Base-by-base conservation (phyloP, 768 basidiomycete species). In the Filobasidium wieringae region DNA sequence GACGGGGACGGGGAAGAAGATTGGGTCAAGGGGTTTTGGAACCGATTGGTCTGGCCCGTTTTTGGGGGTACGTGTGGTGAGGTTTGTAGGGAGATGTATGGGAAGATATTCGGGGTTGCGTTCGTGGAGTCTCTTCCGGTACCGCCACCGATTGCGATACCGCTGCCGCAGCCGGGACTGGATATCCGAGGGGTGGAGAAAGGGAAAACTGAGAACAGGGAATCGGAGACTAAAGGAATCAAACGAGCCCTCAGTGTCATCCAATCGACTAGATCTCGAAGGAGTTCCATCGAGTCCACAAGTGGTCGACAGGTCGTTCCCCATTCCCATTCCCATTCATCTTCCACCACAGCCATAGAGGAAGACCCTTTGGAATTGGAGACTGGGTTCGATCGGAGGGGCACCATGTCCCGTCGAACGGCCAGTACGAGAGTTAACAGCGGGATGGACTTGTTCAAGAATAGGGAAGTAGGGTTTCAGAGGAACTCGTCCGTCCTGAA, bases 371-470 rank as follows among this genome's bases (percentile, higher is more conserved):
- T n/a, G n/a, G n/a, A n/a, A n/a, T n/a, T n/a, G n/a, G n/a, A n/a
- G n/a, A n/a, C n/a, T n/a, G n/a, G n/a, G n/a, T n/a, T n/a, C n/a
- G n/a, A n/a, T n/a, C n/a, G n/a, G n/a, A n/a, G n/a, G n/a, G n/a
- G n/a, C n/a, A n/a, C n/a, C n/a, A n/a, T n/a, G n/a, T n/a, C n/a
- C n/a, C n/a, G n/a, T n/a, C n/a, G n/a, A n/a, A n/a, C n/a, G n/a
- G n/a, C n/a, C n/a, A n/a, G n/a, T n/a, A n/a, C 43, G 5, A 47
- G 40, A 45, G 39, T 41, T 14, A 62, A 66, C 29, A 70, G 67
- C 50, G 64, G 67, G 24, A 68, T 65, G 39, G 64, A 67, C 36
- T 50, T 72, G 34, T 72, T 72, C 63, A 66, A 68, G 50, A 66
- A 68, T 27, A 37, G 71, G 33, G 64, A 72, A 57, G 69, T 72